These are phyloP conservation scores for Lophiostoma macrostomum DNA, from an alignment of 495 filamentous ascomycete species.

Conservation along the genomic window DNA sequence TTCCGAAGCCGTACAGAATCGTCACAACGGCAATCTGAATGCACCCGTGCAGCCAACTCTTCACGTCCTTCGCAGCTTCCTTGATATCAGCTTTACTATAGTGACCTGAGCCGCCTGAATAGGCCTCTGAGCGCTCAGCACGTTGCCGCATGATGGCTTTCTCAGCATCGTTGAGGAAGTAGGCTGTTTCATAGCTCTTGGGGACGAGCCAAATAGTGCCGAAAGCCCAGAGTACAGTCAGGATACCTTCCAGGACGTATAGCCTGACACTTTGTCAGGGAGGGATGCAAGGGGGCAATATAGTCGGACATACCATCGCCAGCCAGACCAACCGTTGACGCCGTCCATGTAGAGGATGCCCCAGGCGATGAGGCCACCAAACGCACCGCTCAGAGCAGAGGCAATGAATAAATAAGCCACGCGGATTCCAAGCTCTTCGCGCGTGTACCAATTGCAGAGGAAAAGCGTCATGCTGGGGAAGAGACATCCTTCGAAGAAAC, in stretches of 20 bases:
- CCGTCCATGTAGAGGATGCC: conserved; percentile 32
- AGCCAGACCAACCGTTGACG: conserved; percentile 14
- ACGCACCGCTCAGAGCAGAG: conserved; percentile 25
- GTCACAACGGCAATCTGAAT: conserved; percentile 32
- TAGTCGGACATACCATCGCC: conserved; percentile 34
- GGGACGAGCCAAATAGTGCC: conserved; percentile 40
- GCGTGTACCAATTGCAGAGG: conserved; percentile 29
- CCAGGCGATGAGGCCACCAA: conserved; percentile 28
- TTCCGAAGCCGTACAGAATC: conserved; percentile 32
- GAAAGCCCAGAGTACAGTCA: conserved; percentile 38
- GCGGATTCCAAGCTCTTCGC: conserved; percentile 27
- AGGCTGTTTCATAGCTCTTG: conserved; percentile 41
- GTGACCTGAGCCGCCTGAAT: conserved; percentile 27
- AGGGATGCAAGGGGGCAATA: background rate
- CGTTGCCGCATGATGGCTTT: conserved; percentile 31
- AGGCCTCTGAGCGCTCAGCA: conserved; percentile 25
- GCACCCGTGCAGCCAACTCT: conserved; percentile 24
- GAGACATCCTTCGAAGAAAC: conserved; percentile 31
- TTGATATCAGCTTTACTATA: conserved; percentile 28
- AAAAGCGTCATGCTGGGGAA: conserved; percentile 31
- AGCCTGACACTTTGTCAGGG: conserved; percentile 29
- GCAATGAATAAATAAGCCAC: conserved; percentile 31
- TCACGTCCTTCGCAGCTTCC: conserved; percentile 27
- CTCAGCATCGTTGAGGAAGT: conserved; percentile 28
- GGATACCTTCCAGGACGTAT: conserved; percentile 44